Percentiles rank a stretch among this genome's conserved stretches.
These are phyloP conservation scores for Hamigera avellanea DNA, from an alignment of 495 filamentous ascomycete species.

Conservation along the genomic window DNA sequence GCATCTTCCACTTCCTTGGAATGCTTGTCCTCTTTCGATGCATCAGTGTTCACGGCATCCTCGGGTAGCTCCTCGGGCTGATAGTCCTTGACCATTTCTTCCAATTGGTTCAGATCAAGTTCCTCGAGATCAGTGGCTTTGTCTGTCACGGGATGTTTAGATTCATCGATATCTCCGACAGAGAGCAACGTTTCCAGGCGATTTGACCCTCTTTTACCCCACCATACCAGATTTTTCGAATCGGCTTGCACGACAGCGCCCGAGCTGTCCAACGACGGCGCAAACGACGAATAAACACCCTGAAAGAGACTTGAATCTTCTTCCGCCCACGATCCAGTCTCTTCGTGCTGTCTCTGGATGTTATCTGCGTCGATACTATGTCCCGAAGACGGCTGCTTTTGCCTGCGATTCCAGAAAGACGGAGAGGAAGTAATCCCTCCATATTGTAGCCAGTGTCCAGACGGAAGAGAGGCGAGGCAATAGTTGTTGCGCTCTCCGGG, in stretches of 20 bases:
- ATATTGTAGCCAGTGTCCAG: constrained; percentile 33
- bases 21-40: constrained; percentile 30
- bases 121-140: constrained; percentile 33
- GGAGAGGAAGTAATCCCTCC: constrained; percentile 31
- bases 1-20: constrained; percentile 59
- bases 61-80: constrained; percentile 27
- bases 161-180: constrained; percentile 25
- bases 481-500: constrained; percentile 31
- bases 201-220: constrained; percentile 61
- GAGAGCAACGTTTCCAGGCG: constrained; percentile 41
- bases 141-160: constrained; percentile 23
- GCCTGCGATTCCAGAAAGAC: constrained; percentile 29
- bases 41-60: constrained; percentile 28
- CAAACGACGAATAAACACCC: constrained; percentile 79
- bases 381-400: constrained; percentile 20
- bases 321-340: constrained; percentile 22
- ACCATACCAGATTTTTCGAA: constrained; percentile 71
- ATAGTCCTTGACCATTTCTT: constrained; percentile 40
- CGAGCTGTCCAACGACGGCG: constrained; percentile 71
- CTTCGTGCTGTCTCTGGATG: constrained; percentile 12
- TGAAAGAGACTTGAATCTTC: constrained; percentile 52
- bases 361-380: constrained; percentile 7
- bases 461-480: constrained; percentile 26
- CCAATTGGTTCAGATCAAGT: constrained; percentile 34
- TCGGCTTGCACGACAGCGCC: constrained; percentile 60